phyloP scores from a whole-genome alignment of 352 stramenopile genomes.

The Phytophthora brassicae region DNA sequence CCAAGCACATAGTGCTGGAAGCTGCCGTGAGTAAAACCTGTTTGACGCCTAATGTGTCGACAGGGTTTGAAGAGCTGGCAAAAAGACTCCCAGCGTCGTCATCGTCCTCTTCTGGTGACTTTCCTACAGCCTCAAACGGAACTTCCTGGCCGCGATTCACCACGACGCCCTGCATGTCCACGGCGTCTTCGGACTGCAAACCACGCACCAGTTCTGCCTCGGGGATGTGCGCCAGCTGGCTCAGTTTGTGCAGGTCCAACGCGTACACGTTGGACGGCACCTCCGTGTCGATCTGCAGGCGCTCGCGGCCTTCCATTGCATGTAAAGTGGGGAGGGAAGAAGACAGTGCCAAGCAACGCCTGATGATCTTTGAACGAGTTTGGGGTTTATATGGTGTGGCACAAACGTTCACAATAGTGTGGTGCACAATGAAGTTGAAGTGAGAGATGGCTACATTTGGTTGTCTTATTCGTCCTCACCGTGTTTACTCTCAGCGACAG shows the following conservation, averaged over 20 bases:
- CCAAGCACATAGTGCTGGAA: conserved; percentile 78
- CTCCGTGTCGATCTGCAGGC: conserved; percentile 68
- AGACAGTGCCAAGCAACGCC: conserved; percentile 4
- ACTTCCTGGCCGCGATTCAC: conserved; percentile 78
- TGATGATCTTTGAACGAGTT: conserved; percentile 15
- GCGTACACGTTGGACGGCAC: conserved; percentile 81
- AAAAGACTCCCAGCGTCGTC: conserved; percentile 1
- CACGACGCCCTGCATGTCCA: conserved; percentile 83
- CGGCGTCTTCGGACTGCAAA: conserved; percentile 73
- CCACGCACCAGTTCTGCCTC: conserved; percentile 67
- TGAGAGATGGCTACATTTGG: conserved; percentile 8
- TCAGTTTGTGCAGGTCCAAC: conserved; percentile 71
- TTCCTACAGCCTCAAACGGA: conserved; percentile 76
- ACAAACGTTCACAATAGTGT: background rate
- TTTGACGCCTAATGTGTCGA: conserved; percentile 37
- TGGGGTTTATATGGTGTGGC: conserved; percentile 3
- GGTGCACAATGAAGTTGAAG: conserved; percentile 13
- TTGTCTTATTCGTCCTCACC: background rate
- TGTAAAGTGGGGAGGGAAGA: background rate
- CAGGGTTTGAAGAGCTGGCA: background rate
- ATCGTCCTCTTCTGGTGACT: conserved; percentile 34
- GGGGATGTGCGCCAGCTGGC: conserved; percentile 57
- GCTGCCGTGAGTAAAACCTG: conserved; percentile 81
- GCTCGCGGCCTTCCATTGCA: conserved; percentile 41
- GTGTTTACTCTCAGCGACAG: conserved; percentile 10